Base-by-base conservation (phyloP, 2,329 filamentous ascomycete species). In the Celoporthe dispersa region DNA sequence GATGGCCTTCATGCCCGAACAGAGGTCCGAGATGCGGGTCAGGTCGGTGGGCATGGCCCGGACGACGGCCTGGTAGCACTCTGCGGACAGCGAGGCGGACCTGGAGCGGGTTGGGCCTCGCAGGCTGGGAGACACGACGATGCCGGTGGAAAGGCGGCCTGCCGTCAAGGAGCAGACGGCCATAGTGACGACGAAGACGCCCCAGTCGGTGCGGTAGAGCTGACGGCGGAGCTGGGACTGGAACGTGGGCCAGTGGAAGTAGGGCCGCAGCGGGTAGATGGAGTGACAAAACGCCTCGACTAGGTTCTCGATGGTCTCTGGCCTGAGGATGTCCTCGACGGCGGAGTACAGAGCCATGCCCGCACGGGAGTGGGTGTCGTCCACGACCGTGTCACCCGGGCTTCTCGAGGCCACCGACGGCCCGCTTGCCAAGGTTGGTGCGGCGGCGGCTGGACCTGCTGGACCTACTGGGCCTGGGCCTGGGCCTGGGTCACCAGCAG, bases 161-260 rank as follows among this genome's bases (percentile, higher is more conserved):
- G 60, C 60, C n/a, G n/a, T 33, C 35, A 62, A 22, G 35, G 60
- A 35, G 33, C 60, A 62, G 35, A 62, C 60, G 33, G 60, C 60
- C 60, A 62, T 62, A 11, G 60, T 62, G 22, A 62, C 60, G 33
- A 62, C 33, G 35, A 62, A 62, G 33, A 62, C 35, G 22, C 60
- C 60, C 60, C 60, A 62, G 60, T 62, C 60, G 22, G 60, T 35
- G 19, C 33, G 60, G 35, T 62, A 62, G 19, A 31, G 60, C 33
- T 37, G 60, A 12, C 31, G 28, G 19, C 22, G n/a, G 22, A 62
- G 19, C 35, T 62, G 28, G 6, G 60, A n/a, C 22, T 22, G n/a
- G 35, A 25, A 62, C 22, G 60, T 31, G 60, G 60, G 60, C 60
- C 60, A 62, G 60, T 62, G 60, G 33, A 62, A 62, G 53, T 57